Evolutionary conservation across 208 protist species (phyloP).

Genomic region (Wallacemonas rigidus): DNA sequence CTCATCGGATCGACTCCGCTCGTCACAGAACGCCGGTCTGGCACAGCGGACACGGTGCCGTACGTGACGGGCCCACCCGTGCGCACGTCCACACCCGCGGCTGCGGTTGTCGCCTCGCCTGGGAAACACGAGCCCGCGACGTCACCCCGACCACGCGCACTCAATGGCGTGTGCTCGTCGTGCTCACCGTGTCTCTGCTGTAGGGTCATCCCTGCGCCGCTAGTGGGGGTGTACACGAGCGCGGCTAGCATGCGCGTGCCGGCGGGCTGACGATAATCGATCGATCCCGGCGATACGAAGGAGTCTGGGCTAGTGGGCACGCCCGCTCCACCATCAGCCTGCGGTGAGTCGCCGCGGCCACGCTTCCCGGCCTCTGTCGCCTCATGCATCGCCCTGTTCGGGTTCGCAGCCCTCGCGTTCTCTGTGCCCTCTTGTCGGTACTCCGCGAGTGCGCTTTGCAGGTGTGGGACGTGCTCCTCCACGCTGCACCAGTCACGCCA

Average conservation of each 20-base stretch:
- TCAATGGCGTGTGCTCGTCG: constrained; percentile 11
- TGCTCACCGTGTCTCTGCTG: background rate
- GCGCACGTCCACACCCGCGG: background rate
- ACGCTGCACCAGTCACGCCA: constrained; percentile 61
- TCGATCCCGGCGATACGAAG: constrained; percentile 29
- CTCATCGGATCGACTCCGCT: no score
- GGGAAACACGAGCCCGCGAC: background rate
- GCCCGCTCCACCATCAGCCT: no score
- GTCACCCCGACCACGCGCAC: constrained; percentile 2
- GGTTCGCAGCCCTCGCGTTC: no score
- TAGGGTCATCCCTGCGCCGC: background rate
- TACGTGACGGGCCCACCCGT: background rate
- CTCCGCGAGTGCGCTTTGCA: constrained; percentile 41
- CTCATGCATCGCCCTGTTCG: no score
- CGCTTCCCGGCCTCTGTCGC: no score
- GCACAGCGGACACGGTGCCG: background rate
- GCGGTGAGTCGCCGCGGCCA: no score
- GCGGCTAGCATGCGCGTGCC: background rate
- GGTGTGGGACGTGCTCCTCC: constrained; percentile 63
- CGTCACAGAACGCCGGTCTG: background rate
- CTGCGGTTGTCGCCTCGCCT: background rate
- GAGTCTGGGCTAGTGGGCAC: constrained; percentile 20
- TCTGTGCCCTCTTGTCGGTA: background rate
- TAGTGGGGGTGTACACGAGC: background rate
- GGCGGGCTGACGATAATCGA: constrained; percentile 9